Evolutionary conservation across 805 yeast genomes (phyloP), one percentile per base, ranked within the genome.

Genomic region (Wickerhamomyces bovis): DNA sequence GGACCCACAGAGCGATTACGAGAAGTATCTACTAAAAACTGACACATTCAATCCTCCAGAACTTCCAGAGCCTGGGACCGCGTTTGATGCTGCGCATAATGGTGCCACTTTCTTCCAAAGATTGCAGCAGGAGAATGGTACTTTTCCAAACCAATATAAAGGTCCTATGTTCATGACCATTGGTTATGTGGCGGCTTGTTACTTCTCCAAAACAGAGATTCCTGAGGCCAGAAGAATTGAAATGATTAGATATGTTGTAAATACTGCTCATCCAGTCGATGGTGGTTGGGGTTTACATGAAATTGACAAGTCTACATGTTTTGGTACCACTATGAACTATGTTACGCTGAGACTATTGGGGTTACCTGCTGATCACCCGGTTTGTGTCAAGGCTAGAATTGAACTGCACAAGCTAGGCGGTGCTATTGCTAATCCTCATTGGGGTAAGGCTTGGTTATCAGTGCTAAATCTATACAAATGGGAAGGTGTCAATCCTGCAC

Each of bases 251-350:
- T 94, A 90, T 61, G 67, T 94, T 16, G 87, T 89, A n/a, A 94
- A 94, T 62, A 77, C 88, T 0, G 83, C 97, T 0, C 97, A 94
- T 62, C 97, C 97, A 0, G 96, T 90, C 1, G 99, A 94, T 65
- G 99, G 99, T n/a, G 99, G 99, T 2, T 94, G 99, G 99, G 99
- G 99, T 0, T 71, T 94, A 35, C 97, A 94, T 63, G 79, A 89
- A 5, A 81, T 80, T 44, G 99, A 94, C 62, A 94, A 92, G 63
- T 82, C 94, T 9, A 94, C 99, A 0, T 94, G 94, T 54, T 90
- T 90, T 63, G 99, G 99, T 6, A 94, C 99, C 2, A 73, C 87
- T 0, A 75, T 94, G 55, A 90, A 89, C 65, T 94, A 94, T 64
- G 83, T 92, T 8, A 69, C 71, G n/a, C 70, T 94, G 50, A 74